Evolutionary conservation across 495 filamentous ascomycete species (phyloP), one percentile per base, ranked within the genome.

Genomic region (Trichoderma asperelloides): DNA sequence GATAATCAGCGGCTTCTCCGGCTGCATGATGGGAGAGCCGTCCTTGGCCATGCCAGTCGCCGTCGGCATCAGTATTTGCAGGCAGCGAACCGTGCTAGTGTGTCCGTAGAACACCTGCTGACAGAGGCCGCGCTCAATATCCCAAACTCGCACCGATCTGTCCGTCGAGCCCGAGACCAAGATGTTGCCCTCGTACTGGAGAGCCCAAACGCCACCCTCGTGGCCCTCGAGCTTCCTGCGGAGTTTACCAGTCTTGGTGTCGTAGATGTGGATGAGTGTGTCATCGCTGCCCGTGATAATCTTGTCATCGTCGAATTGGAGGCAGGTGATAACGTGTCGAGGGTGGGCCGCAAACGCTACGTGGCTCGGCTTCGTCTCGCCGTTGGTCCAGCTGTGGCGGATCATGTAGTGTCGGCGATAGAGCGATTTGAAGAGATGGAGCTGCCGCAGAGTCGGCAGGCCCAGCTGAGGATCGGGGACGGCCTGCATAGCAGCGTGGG

Each of bases 251-350:
- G 93, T 98, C 76, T 93, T 94, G 15, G 95, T 99, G 72, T 98
- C 93, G 74, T 98, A 99, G 51, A 99, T 94, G 73, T 98, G 92
- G 74, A 99, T 99, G 68, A 96, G 89, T 12, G 93, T 96, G 74
- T 99, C 95, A 77, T 99, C 95, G 71, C 93, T 97, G 37, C 95
- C 95, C 13, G 96, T 99, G 67, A 99, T 81, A 66, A 99, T 96
- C 77, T 98, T 98, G 78, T 98, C 95, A 37, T 91, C 89, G 71
- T 99, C 95, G 70, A 99, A 98, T 71, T 98, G 93, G 65, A 99
- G 82, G 71, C 95, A 99, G 9, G 95, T 99, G 23, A 99, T 96
- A 62, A 99, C 95, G 78, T 98, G 93, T 5, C 93, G 87, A 66
- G 94, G 91, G 72, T 99, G 95, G 6, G 96, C 95, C 3, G 92